Conservation (phyloP, 169 alveolate species). For the Cryptosporidium canis region DNA sequence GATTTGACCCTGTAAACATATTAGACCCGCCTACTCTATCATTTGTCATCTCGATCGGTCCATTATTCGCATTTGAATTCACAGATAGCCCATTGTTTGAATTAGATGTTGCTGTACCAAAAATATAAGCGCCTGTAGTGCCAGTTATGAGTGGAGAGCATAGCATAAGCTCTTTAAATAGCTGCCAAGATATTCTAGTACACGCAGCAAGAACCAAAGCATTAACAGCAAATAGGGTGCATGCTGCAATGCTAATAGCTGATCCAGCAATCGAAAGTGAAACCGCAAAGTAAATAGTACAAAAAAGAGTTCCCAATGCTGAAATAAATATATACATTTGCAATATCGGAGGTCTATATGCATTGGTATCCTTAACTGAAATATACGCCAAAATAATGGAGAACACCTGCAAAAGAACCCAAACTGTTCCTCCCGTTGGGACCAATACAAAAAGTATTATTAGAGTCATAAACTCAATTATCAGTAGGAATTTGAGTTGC, state of each 20-base stretch:
- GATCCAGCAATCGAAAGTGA: conserved; percentile 60
- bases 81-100: background rate
- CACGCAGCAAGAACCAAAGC: conserved; percentile 64
- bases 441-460: conserved; percentile 51
- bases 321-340: conserved; percentile 72
- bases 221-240: conserved; percentile 53
- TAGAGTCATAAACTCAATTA: conserved; percentile 55
- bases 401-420: conserved; percentile 67
- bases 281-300: conserved; percentile 64
- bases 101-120: conserved; percentile 22
- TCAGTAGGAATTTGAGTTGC: conserved; percentile 42
- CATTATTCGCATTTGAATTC: background rate
- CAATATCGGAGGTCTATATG: conserved; percentile 67
- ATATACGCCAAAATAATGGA: conserved; percentile 63
- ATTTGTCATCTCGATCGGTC: background rate
- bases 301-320: conserved; percentile 60
- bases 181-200: conserved; percentile 60
- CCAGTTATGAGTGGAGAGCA: conserved; percentile 67
- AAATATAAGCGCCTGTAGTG: conserved; percentile 70
- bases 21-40: conserved; percentile 6
- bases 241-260: conserved; percentile 63
- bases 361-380: conserved; percentile 60
- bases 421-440: conserved; percentile 64
- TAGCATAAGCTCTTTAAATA: conserved; percentile 66
- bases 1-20: background rate